Conservation (phyloP, 2,329 filamentous ascomycete genomes). For the Alternaria arbusti region DNA sequence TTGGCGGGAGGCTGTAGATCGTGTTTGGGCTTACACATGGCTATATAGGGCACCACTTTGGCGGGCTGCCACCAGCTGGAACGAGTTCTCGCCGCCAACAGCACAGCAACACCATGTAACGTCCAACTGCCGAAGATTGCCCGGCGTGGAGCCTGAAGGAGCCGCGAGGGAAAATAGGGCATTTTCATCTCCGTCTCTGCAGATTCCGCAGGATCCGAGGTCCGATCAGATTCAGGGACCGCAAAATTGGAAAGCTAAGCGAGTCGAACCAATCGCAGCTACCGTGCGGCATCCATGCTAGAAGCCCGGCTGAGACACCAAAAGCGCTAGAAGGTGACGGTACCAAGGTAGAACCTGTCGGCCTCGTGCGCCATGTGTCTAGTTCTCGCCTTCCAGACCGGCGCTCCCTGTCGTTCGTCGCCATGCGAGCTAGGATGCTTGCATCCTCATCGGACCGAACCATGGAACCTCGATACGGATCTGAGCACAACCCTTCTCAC, state of each 20-base stretch:
- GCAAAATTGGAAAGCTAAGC: neutral
- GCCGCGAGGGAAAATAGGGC: neutral
- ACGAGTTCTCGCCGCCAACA: slow-evolving; percentile 13
- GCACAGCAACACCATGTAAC: neutral
- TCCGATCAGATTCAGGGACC: slow-evolving; percentile 2
- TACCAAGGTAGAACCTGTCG: slow-evolving; percentile 1
- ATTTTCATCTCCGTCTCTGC: slow-evolving; percentile 17
- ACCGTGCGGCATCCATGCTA: neutral
- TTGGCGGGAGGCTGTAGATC: slow-evolving; percentile 12
- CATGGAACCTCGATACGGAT: neutral
- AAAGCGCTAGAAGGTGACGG: neutral
- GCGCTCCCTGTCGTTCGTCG: slow-evolving; percentile 4
- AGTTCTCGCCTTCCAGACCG: neutral
- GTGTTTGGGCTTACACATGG: slow-evolving; percentile 5
- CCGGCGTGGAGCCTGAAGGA: slow-evolving; percentile 8
- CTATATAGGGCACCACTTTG: slow-evolving; percentile 10
- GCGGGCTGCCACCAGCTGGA: neutral
- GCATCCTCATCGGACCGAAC: neutral
- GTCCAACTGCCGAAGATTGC: slow-evolving; percentile 11
- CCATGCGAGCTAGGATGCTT: slow-evolving; percentile 2
- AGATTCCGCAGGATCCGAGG: neutral
- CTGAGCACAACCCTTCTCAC: neutral
- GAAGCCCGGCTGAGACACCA: neutral
- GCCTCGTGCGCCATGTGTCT: neutral
- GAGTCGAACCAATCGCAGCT: slow-evolving; percentile 1